These are phyloP conservation scores for Solanum hybrid DNA, from an alignment of 305 asterid genomes.

Conservation along the genomic window DNA sequence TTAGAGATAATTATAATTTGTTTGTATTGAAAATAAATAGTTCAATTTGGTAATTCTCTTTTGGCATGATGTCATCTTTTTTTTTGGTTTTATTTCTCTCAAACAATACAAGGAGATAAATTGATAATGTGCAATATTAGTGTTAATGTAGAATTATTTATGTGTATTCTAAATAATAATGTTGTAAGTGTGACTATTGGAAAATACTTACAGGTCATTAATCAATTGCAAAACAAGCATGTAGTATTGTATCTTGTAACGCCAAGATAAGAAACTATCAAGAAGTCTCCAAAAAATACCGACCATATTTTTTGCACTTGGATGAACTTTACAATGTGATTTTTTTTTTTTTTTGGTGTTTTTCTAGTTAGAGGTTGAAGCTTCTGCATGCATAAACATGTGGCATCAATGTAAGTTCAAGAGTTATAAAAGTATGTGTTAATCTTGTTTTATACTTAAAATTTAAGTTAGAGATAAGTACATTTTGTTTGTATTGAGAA, in stretches of 20 bases:
- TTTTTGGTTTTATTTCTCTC: neutral
- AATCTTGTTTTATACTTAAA: neutral
- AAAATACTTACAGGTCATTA: too few relatives aligned
- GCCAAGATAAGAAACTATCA: neutral
- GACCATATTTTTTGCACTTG: neutral
- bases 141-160: neutral
- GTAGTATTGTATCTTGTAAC: too few relatives aligned
- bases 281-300: too few relatives aligned
- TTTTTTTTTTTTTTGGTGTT: too few relatives aligned
- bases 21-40: neutral
- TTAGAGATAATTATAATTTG: too few relatives aligned
- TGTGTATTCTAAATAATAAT: neutral
- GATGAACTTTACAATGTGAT: neutral
- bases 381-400: neutral
- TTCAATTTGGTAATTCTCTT: neutral
- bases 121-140: neutral
- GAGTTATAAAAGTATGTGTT: neutral
- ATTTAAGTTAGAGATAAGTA: neutral
- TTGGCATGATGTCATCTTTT: neutral
- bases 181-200: neutral
- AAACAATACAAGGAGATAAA: neutral
- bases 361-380: neutral
- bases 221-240: neutral
- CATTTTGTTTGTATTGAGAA: neutral
- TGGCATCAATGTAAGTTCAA: neutral